Evolutionary conservation across 2,329 filamentous ascomycete genomes (phyloP).

Genomic region (Neopestalotiopsis rosae): DNA sequence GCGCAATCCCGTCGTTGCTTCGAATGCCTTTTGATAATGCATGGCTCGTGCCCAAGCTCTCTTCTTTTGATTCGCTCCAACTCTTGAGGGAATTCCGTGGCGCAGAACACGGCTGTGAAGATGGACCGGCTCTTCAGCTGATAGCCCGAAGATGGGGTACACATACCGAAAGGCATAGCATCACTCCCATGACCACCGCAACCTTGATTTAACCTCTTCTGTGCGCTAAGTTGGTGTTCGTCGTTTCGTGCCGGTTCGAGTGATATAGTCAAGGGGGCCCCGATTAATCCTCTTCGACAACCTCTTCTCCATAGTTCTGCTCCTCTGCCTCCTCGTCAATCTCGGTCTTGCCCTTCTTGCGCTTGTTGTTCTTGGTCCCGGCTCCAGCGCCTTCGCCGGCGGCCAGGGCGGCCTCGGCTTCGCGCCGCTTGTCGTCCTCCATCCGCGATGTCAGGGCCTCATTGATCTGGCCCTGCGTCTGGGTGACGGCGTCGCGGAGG

Average conservation of each 20-base stretch:
- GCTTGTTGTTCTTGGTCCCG: constrained; percentile 24
- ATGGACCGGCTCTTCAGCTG: too few relatives aligned
- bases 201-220: too few relatives aligned
- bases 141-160: too few relatives aligned
- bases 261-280: not conserved
- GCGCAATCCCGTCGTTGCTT: not conserved
- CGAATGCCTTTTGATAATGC: not conserved
- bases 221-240: too few relatives aligned
- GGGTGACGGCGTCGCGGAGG: constrained; percentile 61
- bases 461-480: constrained; percentile 73
- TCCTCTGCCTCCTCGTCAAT: constrained; percentile 67
- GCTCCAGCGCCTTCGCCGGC: not conserved
- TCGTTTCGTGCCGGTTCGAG: too few relatives aligned
- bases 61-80: constrained; percentile 4
- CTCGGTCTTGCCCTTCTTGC: constrained; percentile 38
- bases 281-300: constrained; percentile 62
- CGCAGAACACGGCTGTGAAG: too few relatives aligned
- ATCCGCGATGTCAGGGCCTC: constrained; percentile 73
- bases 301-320: constrained; percentile 86
- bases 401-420: constrained; percentile 36
- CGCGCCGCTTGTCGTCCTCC: constrained; percentile 70
- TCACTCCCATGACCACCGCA: too few relatives aligned
- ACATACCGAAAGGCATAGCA: too few relatives aligned
- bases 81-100: too few relatives aligned
- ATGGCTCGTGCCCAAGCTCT: too few relatives aligned